Percentiles rank a stretch among this genome's conserved stretches.
phyloP scores from a whole-genome alignment of 495 filamentous ascomycete genomes.

The Penicillium waksmanii region DNA sequence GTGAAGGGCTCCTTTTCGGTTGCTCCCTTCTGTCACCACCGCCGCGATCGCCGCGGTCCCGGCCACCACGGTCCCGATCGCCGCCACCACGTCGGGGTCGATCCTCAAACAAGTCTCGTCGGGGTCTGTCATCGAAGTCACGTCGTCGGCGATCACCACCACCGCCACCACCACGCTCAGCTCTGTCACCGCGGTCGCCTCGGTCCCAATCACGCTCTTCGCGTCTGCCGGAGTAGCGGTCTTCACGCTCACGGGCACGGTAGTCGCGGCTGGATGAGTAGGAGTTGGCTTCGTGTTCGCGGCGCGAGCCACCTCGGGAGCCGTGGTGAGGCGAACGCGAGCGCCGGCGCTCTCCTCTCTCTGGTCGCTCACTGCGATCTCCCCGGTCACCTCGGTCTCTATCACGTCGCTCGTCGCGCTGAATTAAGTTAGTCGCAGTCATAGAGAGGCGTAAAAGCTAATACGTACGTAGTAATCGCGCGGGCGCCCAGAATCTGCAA shows the following conservation, averaged over 20 bases:
- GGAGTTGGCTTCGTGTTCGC: conserved; percentile 76
- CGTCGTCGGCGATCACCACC: conserved; percentile 28
- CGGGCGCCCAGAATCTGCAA: conserved; percentile 66
- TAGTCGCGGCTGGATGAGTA: conserved; percentile 68
- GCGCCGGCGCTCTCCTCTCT: conserved; percentile 65
- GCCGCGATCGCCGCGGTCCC: conserved; percentile 40
- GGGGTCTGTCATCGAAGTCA: conserved; percentile 35
- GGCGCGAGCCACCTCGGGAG: conserved; percentile 57
- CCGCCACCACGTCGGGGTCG: conserved; percentile 27
- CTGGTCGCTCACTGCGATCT: conserved; percentile 27
- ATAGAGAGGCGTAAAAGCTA: conserved; percentile 13
- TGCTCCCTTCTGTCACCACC: conserved; percentile 57
- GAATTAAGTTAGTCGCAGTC: conserved; percentile 38
- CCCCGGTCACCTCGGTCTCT: conserved; percentile 44
- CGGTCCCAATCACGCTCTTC: conserved; percentile 60
- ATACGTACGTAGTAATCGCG: conserved; percentile 73
- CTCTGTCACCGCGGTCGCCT: conserved; percentile 47
- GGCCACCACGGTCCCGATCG: conserved; percentile 41
- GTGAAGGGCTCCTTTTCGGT: conserved; percentile 71
- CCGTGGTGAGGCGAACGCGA: conserved; percentile 76
- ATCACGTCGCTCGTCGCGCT: conserved; percentile 59
- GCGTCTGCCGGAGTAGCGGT: conserved; percentile 58
- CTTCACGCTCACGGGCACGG: conserved; percentile 28
- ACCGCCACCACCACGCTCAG: conserved; percentile 18
- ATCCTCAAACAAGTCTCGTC: conserved; percentile 35